Conservation (phyloP, 805 yeast species). For the Millerozyma miso region DNA sequence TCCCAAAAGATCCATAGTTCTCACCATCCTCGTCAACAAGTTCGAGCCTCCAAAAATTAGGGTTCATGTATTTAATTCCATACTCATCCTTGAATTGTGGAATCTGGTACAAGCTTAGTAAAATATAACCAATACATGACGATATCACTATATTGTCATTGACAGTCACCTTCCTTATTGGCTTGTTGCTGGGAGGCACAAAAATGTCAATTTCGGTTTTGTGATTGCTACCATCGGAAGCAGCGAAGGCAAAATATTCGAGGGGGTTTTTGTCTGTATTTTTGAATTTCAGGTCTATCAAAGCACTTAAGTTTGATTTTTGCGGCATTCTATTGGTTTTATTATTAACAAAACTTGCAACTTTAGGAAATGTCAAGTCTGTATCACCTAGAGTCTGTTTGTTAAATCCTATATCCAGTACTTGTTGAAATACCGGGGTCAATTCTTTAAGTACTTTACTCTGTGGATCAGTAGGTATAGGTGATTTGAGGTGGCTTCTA, state of each 20-base stretch:
- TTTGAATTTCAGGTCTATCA: constrained; percentile 36
- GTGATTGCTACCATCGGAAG: constrained; percentile 14
- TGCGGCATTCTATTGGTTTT: constrained; percentile 3
- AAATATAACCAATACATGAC: constrained; percentile 40
- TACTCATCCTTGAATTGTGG: constrained; percentile 11
- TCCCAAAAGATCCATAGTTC: constrained; percentile 88
- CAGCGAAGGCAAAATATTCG: constrained; percentile 38
- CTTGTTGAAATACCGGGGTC: not conserved
- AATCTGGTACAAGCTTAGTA: constrained; percentile 24
- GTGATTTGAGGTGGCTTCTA: not conserved
- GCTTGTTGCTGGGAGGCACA: constrained; percentile 31
- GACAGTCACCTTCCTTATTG: constrained; percentile 19
- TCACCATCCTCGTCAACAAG: constrained; percentile 93
- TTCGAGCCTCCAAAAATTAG: constrained; percentile 71
- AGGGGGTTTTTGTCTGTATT: constrained; percentile 41
- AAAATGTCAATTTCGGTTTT: constrained; percentile 21
- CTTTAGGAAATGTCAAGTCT: constrained; percentile 19
- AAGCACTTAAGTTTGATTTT: constrained; percentile 36
- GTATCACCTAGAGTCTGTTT: not conserved
- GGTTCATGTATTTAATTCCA: constrained; percentile 32
- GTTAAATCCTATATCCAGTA: not conserved
- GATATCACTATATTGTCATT: constrained; percentile 26
- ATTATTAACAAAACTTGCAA: constrained; percentile 8
- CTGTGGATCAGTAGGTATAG: not conserved
- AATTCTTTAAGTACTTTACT: not conserved